Base-by-base conservation (phyloP, 768 basidiomycete species). In the Lentinula edodes region DNA sequence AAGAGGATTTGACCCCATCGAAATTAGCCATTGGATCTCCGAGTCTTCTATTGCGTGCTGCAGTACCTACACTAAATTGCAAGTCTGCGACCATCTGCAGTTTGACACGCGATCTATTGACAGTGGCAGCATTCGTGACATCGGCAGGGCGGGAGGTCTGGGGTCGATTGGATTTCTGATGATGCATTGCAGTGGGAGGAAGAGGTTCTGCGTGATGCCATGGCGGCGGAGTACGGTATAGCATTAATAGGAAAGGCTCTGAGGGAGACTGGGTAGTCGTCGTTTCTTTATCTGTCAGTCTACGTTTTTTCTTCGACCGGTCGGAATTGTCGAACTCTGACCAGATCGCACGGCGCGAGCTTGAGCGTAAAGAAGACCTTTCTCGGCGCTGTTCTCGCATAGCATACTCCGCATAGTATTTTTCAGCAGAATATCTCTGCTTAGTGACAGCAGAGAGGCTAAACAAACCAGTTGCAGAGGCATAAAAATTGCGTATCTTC, bases 201-300 rank as follows among this genome's bases (percentile, higher is more conserved):
- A 39, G 34, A 36, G 16, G n/a, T 12, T 50, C 46, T n/a, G 42
- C 13, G 10, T n/a, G 6, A 28, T 18, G 15, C 59, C 59, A 60
- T 6, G 50, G 38, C 7, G 59, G 50, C 5, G 59, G 59, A 15
- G 51, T 6, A 39, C 59, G 59, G 18, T 60, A 60, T 6, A 60
- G 59, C 59, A 52, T 52, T 15, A 60, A 39, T n/a, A 23, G 8
- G 42, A 39, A 53, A 53, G 35, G 8, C 35, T 2, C 28, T 23
- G 38, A 20, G 12, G 20, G 20, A 18, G 46, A 48, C 20, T 18
- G 46, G 20, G 9, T n/a, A 18, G 12, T 55, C 32, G n/a, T 16
- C 50, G 34, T 36, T 16, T n/a, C 32, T 41, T 9, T 35, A 13
- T 35, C 5, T 5, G 45, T 32, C 3, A 58, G 34, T 38, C 38